A percentile compares a stretch with the other conserved stretches of the same genome.
Conservation (phyloP, 1,284 basidiomycete genomes). For the Phellopilus nigrolimitatus region DNA sequence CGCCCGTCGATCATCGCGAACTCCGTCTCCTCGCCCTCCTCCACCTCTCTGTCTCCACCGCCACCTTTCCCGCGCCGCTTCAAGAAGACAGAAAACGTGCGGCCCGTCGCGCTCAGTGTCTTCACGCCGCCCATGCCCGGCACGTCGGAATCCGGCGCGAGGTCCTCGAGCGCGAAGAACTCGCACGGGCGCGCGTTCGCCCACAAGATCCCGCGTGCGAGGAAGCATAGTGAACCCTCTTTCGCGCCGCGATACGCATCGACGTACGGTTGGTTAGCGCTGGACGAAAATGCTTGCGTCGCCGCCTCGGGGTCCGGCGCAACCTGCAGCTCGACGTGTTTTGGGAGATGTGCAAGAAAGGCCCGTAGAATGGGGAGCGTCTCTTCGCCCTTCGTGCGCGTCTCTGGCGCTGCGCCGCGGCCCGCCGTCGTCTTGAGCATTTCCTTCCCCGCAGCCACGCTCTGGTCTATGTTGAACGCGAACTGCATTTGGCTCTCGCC, state of each 20-base stretch:
- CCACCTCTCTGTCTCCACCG: constrained; percentile 22
- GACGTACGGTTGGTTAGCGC: constrained; percentile 46
- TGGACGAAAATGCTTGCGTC: constrained; percentile 28
- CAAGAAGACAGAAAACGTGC: constrained; percentile 60
- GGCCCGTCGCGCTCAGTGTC: constrained; percentile 58
- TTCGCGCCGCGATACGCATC: constrained; percentile 68
- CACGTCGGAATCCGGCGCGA: constrained; percentile 36
- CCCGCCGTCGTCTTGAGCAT: constrained; percentile 36
- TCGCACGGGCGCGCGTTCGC: constrained; percentile 69
- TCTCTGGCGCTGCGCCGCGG: constrained; percentile 24
- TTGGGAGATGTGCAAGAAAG: constrained; percentile 47
- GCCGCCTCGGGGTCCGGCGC: constrained; percentile 1
- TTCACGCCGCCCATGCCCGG: constrained; percentile 47
- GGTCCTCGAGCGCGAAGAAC: constrained; percentile 63
- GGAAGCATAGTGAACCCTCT: constrained; percentile 67
- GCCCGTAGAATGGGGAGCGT: constrained; percentile 43
- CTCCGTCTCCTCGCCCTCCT: constrained; percentile 50
- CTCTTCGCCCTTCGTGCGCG: constrained; percentile 45
- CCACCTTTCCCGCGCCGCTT: constrained; percentile 32
- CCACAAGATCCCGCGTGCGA: constrained; percentile 61
- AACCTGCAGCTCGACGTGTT: constrained; percentile 7
- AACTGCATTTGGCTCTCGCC: constrained; percentile 39
- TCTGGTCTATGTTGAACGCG: constrained; percentile 60
- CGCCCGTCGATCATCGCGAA: constrained; percentile 67
- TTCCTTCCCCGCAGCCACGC: constrained; percentile 37